A percentile compares a stretch with the other conserved stretches of the same genome.
Evolutionary conservation across 176 grass and related monocot genomes (phyloP).

Genomic region (Eragrostis curvula): DNA sequence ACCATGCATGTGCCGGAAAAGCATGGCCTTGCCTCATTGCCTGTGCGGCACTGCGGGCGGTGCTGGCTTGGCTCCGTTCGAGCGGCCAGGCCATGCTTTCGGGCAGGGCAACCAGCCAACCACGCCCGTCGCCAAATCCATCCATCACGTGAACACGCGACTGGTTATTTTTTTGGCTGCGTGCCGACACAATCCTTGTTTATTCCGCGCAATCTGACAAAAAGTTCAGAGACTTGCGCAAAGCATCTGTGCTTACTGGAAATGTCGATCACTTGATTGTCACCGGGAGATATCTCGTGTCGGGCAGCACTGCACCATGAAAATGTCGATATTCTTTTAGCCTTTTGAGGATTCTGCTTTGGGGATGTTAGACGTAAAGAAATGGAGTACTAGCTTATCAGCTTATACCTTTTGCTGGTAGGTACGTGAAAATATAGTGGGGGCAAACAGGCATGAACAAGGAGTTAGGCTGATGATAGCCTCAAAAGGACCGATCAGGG

Average conservation of each 20-base stretch:
- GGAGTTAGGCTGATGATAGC: conserved; percentile 2
- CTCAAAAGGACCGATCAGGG: background rate
- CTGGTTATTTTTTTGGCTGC: background rate
- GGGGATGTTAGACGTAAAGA: background rate
- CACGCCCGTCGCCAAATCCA: background rate
- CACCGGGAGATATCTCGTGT: background rate
- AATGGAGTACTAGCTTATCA: conserved; percentile 21
- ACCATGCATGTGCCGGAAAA: background rate
- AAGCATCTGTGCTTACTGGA: conserved; percentile 6
- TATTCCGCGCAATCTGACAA: conserved; percentile 23
- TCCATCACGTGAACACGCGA: background rate
- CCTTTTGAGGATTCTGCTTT: conserved; percentile 39
- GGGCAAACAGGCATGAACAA: background rate
- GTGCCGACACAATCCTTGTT: conserved; percentile 35
- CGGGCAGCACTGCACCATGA: background rate
- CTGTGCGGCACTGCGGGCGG: no score
- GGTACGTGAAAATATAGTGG: background rate
- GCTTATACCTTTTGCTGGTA: background rate
- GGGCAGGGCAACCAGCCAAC: conserved; percentile 21
- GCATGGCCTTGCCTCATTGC: background rate
- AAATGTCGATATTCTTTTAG: conserved; percentile 4
- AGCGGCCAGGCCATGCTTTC: conserved; percentile 10
- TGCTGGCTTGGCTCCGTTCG: background rate
- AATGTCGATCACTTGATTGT: background rate
- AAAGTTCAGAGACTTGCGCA: conserved; percentile 13